These are phyloP conservation scores for Prunus mume DNA, from an alignment of 306 rosid species.

Conservation along the genomic window DNA sequence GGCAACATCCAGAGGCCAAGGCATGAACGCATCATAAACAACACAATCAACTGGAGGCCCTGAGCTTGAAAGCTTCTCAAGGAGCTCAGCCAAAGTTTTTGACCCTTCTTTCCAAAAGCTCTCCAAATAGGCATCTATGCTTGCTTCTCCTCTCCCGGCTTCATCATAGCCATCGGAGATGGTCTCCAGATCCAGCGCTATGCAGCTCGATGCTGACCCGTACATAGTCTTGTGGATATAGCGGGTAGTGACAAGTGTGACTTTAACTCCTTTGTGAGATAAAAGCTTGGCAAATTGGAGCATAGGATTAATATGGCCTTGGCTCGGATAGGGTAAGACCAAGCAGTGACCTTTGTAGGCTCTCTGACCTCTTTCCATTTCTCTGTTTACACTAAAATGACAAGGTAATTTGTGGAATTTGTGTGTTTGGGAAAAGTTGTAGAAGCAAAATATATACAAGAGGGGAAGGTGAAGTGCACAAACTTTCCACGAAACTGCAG, in stretches of 20 bases:
- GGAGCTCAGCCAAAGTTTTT: constrained; percentile 21
- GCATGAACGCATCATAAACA: constrained; percentile 37
- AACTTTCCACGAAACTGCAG: neutral
- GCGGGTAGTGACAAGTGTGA: constrained; percentile 32
- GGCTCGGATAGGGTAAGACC: constrained; percentile 37
- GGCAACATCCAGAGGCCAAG: constrained; percentile 47
- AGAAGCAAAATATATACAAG: neutral
- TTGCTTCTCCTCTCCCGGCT: neutral
- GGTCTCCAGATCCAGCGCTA: constrained; percentile 26
- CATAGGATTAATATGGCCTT: constrained; percentile 47
- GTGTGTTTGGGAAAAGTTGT: neutral
- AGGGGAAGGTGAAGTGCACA: neutral
- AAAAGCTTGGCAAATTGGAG: constrained; percentile 44
- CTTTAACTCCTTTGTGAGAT: constrained; percentile 28
- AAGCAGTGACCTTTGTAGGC: constrained; percentile 25
- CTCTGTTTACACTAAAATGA: neutral
- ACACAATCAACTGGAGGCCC: constrained; percentile 26
- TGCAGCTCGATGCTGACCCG: neutral
- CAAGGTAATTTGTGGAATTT: neutral
- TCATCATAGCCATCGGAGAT: constrained; percentile 49
- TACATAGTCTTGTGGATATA: constrained; percentile 2
- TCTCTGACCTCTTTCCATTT: constrained; percentile 22
- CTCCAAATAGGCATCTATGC: neutral
- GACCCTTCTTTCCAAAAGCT: constrained; percentile 30
- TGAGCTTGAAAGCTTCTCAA: constrained; percentile 20